These are phyloP conservation scores for Astragalus membranaceus DNA, from an alignment of 306 rosid species.

Conservation along the genomic window DNA sequence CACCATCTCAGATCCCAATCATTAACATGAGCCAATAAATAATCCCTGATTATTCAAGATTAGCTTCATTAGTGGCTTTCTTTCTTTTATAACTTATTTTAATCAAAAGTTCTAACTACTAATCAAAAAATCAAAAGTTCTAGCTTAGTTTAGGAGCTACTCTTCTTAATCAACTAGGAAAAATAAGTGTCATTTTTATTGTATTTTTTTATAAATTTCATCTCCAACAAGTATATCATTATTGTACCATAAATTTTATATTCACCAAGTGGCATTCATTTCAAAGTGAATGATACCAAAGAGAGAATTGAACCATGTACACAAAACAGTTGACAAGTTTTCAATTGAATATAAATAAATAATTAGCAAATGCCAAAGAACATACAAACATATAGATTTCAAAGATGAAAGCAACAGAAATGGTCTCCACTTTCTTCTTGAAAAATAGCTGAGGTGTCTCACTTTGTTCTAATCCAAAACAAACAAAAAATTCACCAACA, in stretches of 20 bases:
- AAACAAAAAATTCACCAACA: background rate
- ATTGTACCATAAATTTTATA: background rate
- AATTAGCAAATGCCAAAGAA: background rate
- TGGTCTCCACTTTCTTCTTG: background rate
- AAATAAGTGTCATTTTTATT: background rate
- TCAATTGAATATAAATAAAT: background rate
- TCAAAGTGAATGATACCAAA: background rate
- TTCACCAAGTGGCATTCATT: background rate
- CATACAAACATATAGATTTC: background rate
- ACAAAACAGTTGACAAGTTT: constrained; percentile 2
- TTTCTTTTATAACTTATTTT: background rate
- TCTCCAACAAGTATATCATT: background rate
- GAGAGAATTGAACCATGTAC: background rate
- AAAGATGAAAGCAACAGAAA: background rate
- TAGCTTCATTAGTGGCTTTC: background rate
- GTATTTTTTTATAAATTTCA: background rate
- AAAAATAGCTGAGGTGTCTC: constrained; percentile 10
- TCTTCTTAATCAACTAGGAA: background rate
- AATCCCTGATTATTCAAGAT: background rate
- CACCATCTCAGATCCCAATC: constrained; percentile 9
- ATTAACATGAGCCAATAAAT: background rate
- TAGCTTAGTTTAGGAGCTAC: background rate
- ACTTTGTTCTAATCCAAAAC: constrained; percentile 15
- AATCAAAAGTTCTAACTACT: background rate
- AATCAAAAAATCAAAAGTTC: no score